A percentile compares a stretch with the other conserved stretches of the same genome.
Evolutionary conservation across 1,284 basidiomycete species (phyloP).

Genomic region (Ustilago trichophora): DNA sequence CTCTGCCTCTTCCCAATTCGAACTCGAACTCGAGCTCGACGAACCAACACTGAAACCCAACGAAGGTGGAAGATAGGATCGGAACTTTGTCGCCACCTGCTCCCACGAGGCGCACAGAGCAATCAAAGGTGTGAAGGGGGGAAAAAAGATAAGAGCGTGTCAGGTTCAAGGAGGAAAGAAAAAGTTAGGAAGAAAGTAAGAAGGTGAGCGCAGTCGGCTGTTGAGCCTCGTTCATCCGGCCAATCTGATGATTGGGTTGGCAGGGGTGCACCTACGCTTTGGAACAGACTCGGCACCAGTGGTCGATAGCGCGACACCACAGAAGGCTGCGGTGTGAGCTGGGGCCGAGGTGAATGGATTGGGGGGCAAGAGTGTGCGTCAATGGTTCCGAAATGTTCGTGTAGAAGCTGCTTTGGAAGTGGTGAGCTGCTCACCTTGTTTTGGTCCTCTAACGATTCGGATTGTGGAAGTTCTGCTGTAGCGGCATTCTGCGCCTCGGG

Average conservation of each 20-base stretch:
- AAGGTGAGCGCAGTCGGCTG: slow-evolving; percentile 2
- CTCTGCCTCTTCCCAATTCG: background rate
- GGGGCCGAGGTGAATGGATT: slow-evolving; percentile 5
- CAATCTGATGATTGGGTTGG: too few relatives aligned
- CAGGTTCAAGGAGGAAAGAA: background rate
- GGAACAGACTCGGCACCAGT: slow-evolving; percentile 35
- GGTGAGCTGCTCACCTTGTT: slow-evolving; percentile 15
- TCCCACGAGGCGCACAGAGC: background rate
- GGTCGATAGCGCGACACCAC: slow-evolving; percentile 23
- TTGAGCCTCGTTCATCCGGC: background rate
- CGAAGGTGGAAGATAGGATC: slow-evolving; percentile 31
- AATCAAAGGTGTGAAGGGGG: background rate
- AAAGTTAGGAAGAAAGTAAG: background rate
- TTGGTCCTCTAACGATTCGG: too few relatives aligned
- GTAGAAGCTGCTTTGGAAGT: too few relatives aligned
- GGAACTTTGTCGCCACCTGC: slow-evolving; percentile 19
- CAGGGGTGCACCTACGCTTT: slow-evolving; percentile 30
- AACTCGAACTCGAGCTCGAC: background rate
- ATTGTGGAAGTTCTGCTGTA: background rate
- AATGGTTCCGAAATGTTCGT: background rate
- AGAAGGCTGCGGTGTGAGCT: slow-evolving; percentile 1
- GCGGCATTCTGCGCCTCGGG: background rate
- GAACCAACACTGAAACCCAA: slow-evolving; percentile 4
- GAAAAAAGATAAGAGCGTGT: too few relatives aligned
- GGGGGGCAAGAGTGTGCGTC: background rate